Evolutionary conservation across 257 asterid genomes (phyloP).

Genomic region (Solanum habrochaites): DNA sequence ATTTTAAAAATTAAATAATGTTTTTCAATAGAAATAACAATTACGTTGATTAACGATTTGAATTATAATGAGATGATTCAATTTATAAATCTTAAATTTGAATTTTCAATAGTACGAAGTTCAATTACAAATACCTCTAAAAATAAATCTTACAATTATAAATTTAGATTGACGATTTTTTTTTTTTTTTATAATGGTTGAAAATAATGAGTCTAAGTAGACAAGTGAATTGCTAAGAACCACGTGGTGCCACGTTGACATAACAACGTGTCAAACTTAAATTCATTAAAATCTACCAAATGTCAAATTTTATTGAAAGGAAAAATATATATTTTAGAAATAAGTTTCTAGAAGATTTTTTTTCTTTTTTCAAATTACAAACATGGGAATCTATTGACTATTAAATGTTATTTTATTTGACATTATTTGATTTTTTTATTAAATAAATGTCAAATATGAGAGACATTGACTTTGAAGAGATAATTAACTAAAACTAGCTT

Average conservation of each 20-base stretch:
- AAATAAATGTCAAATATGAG: background rate
- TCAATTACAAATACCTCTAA: no score
- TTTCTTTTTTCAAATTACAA: background rate
- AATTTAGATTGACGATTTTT: background rate
- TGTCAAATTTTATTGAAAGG: background rate
- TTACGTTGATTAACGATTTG: fast-evolving
- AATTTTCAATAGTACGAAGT: background rate
- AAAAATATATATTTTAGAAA: background rate
- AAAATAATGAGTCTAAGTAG: background rate
- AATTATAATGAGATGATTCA: background rate
- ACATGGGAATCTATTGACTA: background rate
- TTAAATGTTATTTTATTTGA: background rate
- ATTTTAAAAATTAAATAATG: background rate
- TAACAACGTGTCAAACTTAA: background rate
- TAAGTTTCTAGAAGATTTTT: background rate
- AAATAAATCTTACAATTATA: background rate
- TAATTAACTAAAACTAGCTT: background rate
- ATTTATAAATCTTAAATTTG: background rate
- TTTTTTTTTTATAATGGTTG: background rate
- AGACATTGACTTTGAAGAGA: background rate
- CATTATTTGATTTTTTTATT: background rate
- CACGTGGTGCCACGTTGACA: background rate
- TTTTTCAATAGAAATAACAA: background rate
- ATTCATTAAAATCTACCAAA: background rate
- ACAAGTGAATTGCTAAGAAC: background rate